A percentile compares a stretch with the other conserved stretches of the same genome.
Conservation (phyloP, 345 rosid genomes). For the Melaleuca quinquenervia region DNA sequence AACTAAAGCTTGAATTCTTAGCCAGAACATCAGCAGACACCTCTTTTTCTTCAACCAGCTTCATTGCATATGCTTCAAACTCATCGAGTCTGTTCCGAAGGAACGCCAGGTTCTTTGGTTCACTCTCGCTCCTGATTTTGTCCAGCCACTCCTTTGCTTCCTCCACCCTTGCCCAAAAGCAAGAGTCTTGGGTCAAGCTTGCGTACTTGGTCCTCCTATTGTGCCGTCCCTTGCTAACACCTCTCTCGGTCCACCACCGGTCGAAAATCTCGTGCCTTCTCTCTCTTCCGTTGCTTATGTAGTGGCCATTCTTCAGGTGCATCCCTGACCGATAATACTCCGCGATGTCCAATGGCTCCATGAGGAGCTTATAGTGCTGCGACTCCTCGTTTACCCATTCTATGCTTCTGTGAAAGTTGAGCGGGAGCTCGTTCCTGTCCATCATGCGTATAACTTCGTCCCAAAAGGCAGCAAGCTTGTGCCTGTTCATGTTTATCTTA, state of each 20-base stretch:
- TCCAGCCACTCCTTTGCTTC: conserved; percentile 61
- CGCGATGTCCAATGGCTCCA: conserved; percentile 84
- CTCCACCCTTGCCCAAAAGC: conserved; percentile 84
- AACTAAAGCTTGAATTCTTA: conserved; percentile 49
- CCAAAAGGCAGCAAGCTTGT: conserved; percentile 68
- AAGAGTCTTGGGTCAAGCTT: conserved; percentile 65
- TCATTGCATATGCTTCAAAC: conserved; percentile 32
- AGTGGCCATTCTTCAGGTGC: conserved; percentile 25
- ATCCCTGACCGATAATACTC: conserved; percentile 35
- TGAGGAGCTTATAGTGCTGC: conserved; percentile 56
- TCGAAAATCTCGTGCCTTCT: conserved; percentile 55
- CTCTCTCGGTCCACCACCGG: conserved; percentile 41
- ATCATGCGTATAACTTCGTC: conserved; percentile 40
- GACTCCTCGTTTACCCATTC: conserved; percentile 71
- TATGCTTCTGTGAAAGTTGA: conserved; percentile 34
- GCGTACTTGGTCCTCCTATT: conserved; percentile 39
- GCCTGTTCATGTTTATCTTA: conserved; percentile 48
- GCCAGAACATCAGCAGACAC: conserved; percentile 61
- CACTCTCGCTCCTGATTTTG: conserved; percentile 20
- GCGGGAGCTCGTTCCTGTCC: conserved; percentile 53
- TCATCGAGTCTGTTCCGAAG: conserved; percentile 18
- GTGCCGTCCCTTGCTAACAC: background rate
- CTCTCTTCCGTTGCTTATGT: conserved; percentile 43
- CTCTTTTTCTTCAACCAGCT: conserved; percentile 31
- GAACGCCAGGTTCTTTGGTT: background rate